Evolutionary conservation across 768 basidiomycete genomes (phyloP), one percentile per base, ranked within the genome.

Genomic region (Atractiella rhizophila): DNA sequence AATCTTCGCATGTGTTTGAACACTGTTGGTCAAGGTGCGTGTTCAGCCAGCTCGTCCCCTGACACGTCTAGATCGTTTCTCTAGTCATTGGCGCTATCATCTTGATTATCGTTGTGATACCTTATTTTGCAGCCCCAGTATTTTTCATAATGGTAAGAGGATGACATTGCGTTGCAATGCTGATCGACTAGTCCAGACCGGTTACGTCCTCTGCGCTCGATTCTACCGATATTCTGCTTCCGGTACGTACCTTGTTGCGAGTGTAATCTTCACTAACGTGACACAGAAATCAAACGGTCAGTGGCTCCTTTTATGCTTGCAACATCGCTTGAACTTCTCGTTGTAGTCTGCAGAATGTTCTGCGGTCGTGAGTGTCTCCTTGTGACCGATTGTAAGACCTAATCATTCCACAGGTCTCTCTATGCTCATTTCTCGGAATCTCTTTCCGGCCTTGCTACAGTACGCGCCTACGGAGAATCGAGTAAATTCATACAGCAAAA

Each of bases 391-490:
- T 23, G 18, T 34, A 34, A 16, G 33, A 79, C 86, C 61, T 71
- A 80, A 18, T 66, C 85, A 16, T 57, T 88, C 24, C 71, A 82
- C 19, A 76, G 77, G 0, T 73, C 76, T 0, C 60, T 88, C n/a
- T 88, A 88, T 55, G 73, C 79, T 1, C 81, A 85, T 54, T 88
- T 88, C 58, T 79, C 79, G 1, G 83, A 91, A 61, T 77, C 75
- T 26, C 63, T 88, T 10, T 74, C 8, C n/a, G 33, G 33, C 8
- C 7, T 7, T 18, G 7, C 33, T 16, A 34, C 33, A 8, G 21
- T 34, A 7, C 16, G 21, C 11, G 33, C 33, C 7, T 34, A 18
- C n/a, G 33, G 33, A 16, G 18, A 23, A 6, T 7, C 21, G 18
- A 16, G n/a, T 23, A 16, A 34, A 16, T 34, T 8, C n/a, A 6